A percentile compares a stretch with the other conserved stretches of the same genome.
Conservation (phyloP, 768 basidiomycete genomes). For the Hericium coralloides region DNA sequence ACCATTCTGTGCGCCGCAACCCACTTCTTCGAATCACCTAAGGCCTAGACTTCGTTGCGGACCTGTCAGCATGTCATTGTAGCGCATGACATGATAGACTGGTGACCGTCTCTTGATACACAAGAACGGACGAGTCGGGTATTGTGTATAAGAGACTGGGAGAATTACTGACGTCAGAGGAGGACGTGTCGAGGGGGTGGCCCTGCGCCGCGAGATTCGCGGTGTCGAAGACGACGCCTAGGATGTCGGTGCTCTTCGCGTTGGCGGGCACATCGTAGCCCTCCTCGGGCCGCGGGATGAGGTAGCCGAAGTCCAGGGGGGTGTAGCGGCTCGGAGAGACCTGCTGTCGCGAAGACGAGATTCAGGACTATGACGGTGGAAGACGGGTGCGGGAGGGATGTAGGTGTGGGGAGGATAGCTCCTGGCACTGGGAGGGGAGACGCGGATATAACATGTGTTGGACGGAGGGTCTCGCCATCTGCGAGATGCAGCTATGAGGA, state of each 20-base stretch:
- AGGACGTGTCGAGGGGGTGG: too few species aligned
- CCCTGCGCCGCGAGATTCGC: slow-evolving; percentile 61
- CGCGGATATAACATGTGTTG: slow-evolving; percentile 71
- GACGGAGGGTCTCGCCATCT: slow-evolving; percentile 25
- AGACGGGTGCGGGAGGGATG: slow-evolving; percentile 52
- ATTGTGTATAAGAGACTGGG: too few species aligned
- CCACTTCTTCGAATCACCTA: too few species aligned
- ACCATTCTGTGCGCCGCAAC: too few species aligned
- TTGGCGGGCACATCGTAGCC: slow-evolving; percentile 33
- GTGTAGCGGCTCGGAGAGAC: slow-evolving; percentile 40
- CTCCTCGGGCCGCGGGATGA: slow-evolving; percentile 67
- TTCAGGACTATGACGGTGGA: slow-evolving; percentile 86
- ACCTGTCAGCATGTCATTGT: too few species aligned
- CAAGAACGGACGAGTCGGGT: too few species aligned
- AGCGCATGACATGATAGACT: too few species aligned
- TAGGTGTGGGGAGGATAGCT: slow-evolving; percentile 29
- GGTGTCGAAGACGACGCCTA: slow-evolving; percentile 90
- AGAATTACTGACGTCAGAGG: too few species aligned
- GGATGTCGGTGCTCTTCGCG: slow-evolving; percentile 32
- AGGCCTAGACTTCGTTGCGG: too few species aligned
- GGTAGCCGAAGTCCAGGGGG: slow-evolving; percentile 91
- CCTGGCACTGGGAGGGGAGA: slow-evolving; percentile 54
- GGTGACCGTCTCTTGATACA: too few species aligned
- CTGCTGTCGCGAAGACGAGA: slow-evolving; percentile 61
- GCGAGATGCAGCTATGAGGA: slow-evolving; percentile 26